Evolutionary conservation across 805 yeast genomes (phyloP), one percentile per base, ranked within the genome.

Genomic region (Debaryomyces maramus): DNA sequence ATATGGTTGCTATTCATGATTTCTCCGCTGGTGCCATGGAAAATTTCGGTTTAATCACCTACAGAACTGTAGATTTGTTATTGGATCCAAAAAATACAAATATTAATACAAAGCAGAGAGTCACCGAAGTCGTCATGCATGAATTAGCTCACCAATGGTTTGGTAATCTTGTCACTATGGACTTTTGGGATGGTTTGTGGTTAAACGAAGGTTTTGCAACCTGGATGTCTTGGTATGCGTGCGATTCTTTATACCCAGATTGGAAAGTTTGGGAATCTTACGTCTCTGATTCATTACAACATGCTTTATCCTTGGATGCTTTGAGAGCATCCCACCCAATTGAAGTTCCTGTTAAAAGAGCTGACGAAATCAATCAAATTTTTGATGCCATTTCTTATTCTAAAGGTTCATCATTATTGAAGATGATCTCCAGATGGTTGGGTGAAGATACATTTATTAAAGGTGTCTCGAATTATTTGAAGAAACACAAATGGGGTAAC

Each of bases 91-190:
- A 78, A 51, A 77, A 77, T 53, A 80, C 93, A 36, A 79, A 81
- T 45, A 68, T 79, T 46, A 70, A 69, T 43, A 76, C 84, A 49
- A 78, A 80, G 59, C 81, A 80, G 60, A 75, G 90, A 60, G 93
- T 86, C 28, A 85, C 89, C 26, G 91, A 86, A 57, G 93, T 86
- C 35, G 89, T 86, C 32, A 87, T 83, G 68, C 95, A 86, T 67
- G 95, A 86, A 67, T 75, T 86, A 67, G 93, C 95, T 36, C 95
- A 86, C 63, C 95, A 86, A 70, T 86, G 95, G 95, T 86, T 86
- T 55, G 95, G 95, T 58, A 83, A 86, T 63, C 73, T 86, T 64
- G 95, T 86, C 44, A 86, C 95, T 39, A 86, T 86, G 95, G 90
- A 85, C 56, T 86, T 88, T 83, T 86, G 95, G 95, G 88, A 85